Evolutionary conservation across 495 filamentous ascomycete genomes (phyloP).

Genomic region (Thozetella sp.): DNA sequence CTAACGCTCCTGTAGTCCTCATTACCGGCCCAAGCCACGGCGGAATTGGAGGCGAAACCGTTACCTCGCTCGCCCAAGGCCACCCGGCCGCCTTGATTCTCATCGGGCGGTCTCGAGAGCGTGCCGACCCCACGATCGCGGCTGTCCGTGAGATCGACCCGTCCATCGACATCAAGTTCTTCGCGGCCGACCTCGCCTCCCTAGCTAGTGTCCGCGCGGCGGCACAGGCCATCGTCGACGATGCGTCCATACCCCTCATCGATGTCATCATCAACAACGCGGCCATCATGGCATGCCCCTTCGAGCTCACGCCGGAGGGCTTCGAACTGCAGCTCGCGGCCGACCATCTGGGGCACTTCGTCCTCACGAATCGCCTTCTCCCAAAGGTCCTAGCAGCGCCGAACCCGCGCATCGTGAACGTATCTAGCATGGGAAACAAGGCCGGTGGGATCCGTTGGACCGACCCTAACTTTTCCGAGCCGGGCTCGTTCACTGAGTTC

Average conservation of each 20-base stretch:
- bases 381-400: constrained; percentile 36
- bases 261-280: constrained; percentile 74
- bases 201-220: constrained; percentile 51
- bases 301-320: constrained; percentile 42
- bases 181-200: constrained; percentile 48
- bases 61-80: constrained; percentile 40
- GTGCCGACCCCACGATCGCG: constrained; percentile 39
- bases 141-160: constrained; percentile 36
- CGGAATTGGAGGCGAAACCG: constrained; percentile 48
- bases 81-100: constrained; percentile 44
- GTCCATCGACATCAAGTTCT: constrained; percentile 37
- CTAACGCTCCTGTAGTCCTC: constrained; percentile 26
- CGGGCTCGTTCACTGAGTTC: constrained; percentile 40
- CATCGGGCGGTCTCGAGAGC: constrained; percentile 35
- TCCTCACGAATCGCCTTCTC: constrained; percentile 58
- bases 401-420: constrained; percentile 28
- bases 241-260: constrained; percentile 50
- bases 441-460: constrained; percentile 43
- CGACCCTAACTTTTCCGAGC: constrained; percentile 50
- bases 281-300: constrained; percentile 59
- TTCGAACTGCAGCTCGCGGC: constrained; percentile 61
- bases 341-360: constrained; percentile 62
- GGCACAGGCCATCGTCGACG: constrained; percentile 40
- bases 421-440: constrained; percentile 42
- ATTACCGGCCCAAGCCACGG: constrained; percentile 52